phyloP scores from a whole-genome alignment of 768 basidiomycete species.

The Cystobasidium tubakii region DNA sequence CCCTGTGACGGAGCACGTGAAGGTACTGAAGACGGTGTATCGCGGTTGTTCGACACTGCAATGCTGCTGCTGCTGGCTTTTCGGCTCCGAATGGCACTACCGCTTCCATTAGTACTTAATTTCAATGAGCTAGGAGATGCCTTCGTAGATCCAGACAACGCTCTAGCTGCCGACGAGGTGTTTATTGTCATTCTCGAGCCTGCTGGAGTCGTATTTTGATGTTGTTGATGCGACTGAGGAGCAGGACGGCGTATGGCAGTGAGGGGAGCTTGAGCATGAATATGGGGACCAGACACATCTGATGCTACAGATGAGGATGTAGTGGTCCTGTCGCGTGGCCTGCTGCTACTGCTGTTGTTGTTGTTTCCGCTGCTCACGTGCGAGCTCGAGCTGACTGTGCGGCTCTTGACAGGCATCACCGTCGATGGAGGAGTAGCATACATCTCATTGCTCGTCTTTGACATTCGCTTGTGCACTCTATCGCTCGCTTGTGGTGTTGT shows the following conservation, averaged over 20 bases:
- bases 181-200: not conserved
- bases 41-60: constrained; percentile 2
- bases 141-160: not conserved
- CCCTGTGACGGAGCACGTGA: not conserved
- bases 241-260: constrained; percentile 30
- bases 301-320: not conserved
- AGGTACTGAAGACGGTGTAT: not conserved
- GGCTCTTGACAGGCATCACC: not conserved
- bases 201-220: not conserved
- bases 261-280: constrained; percentile 1
- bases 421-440: constrained; percentile 14
- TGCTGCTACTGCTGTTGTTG: not conserved
- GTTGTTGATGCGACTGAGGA: not conserved
- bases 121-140: not conserved
- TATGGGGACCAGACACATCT: not conserved
- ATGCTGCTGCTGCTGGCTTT: not conserved
- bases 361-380: not conserved
- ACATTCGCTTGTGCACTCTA: not conserved
- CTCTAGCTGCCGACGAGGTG: not conserved
- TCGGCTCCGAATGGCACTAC: not conserved
- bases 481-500: not conserved
- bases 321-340: not conserved
- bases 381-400: not conserved
- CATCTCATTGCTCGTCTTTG: constrained; percentile 8
- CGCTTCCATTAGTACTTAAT: not conserved